Base-by-base conservation (phyloP, 805 yeast genomes). In the Kuraishia hungarica region DNA sequence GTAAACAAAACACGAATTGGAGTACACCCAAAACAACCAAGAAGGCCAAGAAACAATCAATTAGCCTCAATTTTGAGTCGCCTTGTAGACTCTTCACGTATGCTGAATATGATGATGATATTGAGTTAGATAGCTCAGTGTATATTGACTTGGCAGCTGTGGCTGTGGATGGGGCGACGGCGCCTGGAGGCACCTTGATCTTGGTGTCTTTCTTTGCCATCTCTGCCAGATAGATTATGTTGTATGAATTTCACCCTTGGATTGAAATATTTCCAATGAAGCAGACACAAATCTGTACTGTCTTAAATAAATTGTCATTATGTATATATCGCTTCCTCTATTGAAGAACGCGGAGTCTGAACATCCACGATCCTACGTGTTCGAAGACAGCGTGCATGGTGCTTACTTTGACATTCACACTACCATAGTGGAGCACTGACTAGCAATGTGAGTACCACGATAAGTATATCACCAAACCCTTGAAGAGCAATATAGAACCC, bases 21-120 rank as follows among this genome's bases (percentile, higher is more conserved):
- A 88, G 69, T 1, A 80, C 72, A 1, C 96, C 99, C 57, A 89
- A 74, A 0, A 75, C 70, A 19, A 93, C 92, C 56, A 93, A 71
- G 61, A 88, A 91, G 24, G 69, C 80, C 64, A 93, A 77, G 65
- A 92, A 94, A 15, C 78, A 61, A 68, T 94, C 98, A 60, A 93
- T 86, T 53, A 90, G 74, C 68, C 82, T 79, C 56, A 85, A 69
- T 56, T 82, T 73, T 43, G 69, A 72, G 60, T 76, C 60, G 8
- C 53, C 56, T 10, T 57, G 66, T 4, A 70, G 57, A 21, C 69
- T 67, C 15, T 65, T 58, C 22, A 64, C 51, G 57, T 73, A 74
- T n/a, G 68, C 59, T n/a, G 58, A 62, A 60, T 56, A 67, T 6
- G 71, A 73, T 11, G 64, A 61, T 13, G 55, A 48, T 7, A 72